Base-by-base conservation (phyloP, 139 green algal species). In the Asterochloris sp. region DNA sequence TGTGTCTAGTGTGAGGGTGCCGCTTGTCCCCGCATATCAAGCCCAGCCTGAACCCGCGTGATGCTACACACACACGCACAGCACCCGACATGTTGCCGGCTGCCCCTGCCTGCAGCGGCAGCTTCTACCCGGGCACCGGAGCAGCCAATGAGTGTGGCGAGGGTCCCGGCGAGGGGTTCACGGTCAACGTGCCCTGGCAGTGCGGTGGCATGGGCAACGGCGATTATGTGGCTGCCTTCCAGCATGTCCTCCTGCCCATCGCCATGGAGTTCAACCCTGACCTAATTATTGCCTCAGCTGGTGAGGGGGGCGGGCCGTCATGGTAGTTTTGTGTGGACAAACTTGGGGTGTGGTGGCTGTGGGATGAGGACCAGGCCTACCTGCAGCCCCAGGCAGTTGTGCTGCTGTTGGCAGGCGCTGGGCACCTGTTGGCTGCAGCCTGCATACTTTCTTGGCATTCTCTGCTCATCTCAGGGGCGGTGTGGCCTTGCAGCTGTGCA, bases 161-260 rank as follows among this genome's bases (percentile, higher is more conserved):
- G 19, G 93, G 91, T 13, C 67, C 64, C 8, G 92, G 89, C 15
- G 73, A 88, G 69, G 93, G 90, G 74, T 92, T 84, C 84, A 94
- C 87, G 19, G 73, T 97, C 77, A 97, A 95, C 66, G 78, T 94
- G 24, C 88, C 90, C 11, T 91, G 93, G 80, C 88, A 88, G 6
- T 82, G 29, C 28, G 75, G 88, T 27, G 87, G 88, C 26, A 89
- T 86, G 61, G 89, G 90, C 63, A 82, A 83, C 67, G 89, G 86
- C 75, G 80, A 93, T 89, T 79, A 92, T 90, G 78, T 94, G 79
- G 86, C 91, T 11, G 87, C 88, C 0, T 96, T 92, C 85, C 63
- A 87, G 38, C 88, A 94, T 38, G 77, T 97, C 21, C 80, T 97
- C 47, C 85, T 93, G 78, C 94, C 94, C 66, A 90, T 97, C 23